These are phyloP conservation scores for Cercospora janseana DNA, from an alignment of 2,329 filamentous ascomycete genomes.

Conservation along the genomic window DNA sequence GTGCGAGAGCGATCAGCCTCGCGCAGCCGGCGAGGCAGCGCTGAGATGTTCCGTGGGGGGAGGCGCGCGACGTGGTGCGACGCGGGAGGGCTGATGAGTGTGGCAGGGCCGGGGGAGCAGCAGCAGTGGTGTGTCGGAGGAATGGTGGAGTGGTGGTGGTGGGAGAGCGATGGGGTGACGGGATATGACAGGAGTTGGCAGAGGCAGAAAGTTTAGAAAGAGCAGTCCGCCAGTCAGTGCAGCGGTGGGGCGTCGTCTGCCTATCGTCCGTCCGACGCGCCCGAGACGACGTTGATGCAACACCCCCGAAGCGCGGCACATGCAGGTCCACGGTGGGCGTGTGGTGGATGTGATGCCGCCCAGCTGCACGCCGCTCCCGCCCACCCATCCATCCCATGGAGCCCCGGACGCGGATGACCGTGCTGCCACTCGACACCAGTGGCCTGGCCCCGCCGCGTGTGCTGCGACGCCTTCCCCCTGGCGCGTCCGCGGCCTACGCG, in stretches of 20 bases:
- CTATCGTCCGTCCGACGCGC: background rate
- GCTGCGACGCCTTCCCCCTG: background rate
- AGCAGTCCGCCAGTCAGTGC: background rate
- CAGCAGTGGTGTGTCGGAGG: no score
- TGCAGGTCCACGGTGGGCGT: constrained; percentile 12
- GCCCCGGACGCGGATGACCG: no score
- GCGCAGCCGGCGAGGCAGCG: constrained; percentile 11
- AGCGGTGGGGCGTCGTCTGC: constrained; percentile 5
- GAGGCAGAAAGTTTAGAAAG: background rate
- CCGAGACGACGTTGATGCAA: constrained; percentile 1
- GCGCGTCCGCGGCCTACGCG: no score
- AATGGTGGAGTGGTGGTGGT: background rate
- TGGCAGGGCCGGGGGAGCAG: background rate
- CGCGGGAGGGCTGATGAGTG: constrained; percentile 13
- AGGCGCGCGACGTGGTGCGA: constrained; percentile 1
- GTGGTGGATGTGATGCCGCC: background rate
- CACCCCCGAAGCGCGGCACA: no score
- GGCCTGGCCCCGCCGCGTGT: no score
- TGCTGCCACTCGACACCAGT: no score
- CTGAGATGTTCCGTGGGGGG: constrained; percentile 8
- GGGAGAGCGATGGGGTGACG: background rate
- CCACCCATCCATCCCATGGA: no score
- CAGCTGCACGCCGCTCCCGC: background rate
- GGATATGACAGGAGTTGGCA: background rate
- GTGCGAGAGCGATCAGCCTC: constrained; percentile 20